These are phyloP conservation scores for Aspergillus wentii DNA, from an alignment of 495 filamentous ascomycete species.

Conservation along the genomic window DNA sequence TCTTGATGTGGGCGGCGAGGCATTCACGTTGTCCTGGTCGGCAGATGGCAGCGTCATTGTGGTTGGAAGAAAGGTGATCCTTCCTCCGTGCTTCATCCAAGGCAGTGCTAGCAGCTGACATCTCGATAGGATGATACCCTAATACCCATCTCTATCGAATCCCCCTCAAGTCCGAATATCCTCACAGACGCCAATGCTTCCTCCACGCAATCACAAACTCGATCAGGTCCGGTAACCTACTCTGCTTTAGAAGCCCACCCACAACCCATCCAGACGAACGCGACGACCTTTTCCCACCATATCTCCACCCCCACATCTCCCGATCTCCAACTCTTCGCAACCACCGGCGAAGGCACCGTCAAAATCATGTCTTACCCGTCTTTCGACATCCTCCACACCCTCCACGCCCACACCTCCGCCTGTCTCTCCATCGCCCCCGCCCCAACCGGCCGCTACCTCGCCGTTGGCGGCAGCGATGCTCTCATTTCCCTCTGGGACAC, in stretches of 20 bases:
- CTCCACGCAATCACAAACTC: conserved; percentile 5
- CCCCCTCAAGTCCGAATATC: conserved; percentile 32
- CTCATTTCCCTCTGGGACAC: conserved; percentile 91
- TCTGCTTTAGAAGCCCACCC: conserved; percentile 55
- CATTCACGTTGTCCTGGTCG: conserved; percentile 79
- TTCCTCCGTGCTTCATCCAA: background rate
- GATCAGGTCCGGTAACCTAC: conserved; percentile 24
- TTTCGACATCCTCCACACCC: conserved; percentile 49
- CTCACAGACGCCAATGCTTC: conserved; percentile 12
- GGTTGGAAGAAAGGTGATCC: conserved; percentile 75
- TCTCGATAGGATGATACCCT: conserved; percentile 73
- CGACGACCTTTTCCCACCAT: conserved; percentile 73
- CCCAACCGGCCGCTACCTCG: conserved; percentile 74
- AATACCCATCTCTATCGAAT: conserved; percentile 55
- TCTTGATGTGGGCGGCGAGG: conserved; percentile 74
- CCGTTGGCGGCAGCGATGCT: conserved; percentile 84
- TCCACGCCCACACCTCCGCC: conserved; percentile 80
- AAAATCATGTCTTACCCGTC: conserved; percentile 68
- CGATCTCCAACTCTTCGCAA: conserved; percentile 60
- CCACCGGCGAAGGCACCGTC: conserved; percentile 76
- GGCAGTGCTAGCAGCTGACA: too few relatives aligned
- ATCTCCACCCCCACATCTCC: conserved; percentile 31
- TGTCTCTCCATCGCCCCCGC: conserved; percentile 68
- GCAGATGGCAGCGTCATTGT: conserved; percentile 80
- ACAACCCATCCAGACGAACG: conserved; percentile 73